Conservation (phyloP, 768 basidiomycete genomes). For the Macrolepiota albuminosa region DNA sequence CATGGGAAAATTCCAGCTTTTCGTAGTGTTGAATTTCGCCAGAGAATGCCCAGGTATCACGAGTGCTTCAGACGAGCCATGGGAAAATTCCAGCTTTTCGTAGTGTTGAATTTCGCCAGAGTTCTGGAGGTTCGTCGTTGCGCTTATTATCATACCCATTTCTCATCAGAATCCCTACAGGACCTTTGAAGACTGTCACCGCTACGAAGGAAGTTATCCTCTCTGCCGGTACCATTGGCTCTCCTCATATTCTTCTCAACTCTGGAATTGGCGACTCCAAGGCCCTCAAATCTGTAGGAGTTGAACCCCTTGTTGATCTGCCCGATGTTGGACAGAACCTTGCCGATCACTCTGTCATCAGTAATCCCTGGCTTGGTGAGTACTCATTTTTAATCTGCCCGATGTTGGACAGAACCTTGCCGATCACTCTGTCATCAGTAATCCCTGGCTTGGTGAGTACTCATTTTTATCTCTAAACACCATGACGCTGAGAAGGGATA, state of each 20-base stretch:
- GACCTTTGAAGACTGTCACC: constrained; percentile 13
- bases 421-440: constrained; percentile 26
- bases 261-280: constrained; percentile 29
- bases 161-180: neutral
- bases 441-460: constrained; percentile 17
- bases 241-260: constrained; percentile 26
- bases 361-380: constrained; percentile 18
- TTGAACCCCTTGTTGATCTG: constrained; percentile 22
- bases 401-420: constrained; percentile 34
- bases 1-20: constrained; percentile 8
- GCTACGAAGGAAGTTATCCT: constrained; percentile 31
- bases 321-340: constrained; percentile 36
- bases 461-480: neutral
- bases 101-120: constrained; percentile 14
- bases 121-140: constrained; percentile 3
- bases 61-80: constrained; percentile 16
- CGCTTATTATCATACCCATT: neutral
- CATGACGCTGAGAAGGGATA: neutral
- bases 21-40: constrained; percentile 15
- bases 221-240: constrained; percentile 28
- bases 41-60: too few species aligned
- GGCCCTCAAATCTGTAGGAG: constrained; percentile 15
- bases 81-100: constrained; percentile 10
- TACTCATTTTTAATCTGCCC: constrained; percentile 18
- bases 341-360: constrained; percentile 27